Evolutionary conservation across 1,284 basidiomycete species (phyloP).

Genomic region (Hemileia vastatrix): DNA sequence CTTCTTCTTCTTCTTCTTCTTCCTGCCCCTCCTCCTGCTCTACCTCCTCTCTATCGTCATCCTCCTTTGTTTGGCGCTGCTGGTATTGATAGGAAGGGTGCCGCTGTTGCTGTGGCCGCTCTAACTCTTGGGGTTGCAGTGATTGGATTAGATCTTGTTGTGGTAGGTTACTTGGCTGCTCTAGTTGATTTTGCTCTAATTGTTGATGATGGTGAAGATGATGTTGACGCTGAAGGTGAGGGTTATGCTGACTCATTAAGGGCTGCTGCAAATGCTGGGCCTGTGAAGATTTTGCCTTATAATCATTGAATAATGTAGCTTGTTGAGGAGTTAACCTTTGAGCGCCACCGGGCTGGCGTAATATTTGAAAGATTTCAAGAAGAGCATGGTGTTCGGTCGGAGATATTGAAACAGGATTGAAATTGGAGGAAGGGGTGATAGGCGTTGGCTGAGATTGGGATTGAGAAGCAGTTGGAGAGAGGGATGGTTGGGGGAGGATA

Average conservation of each 20-base stretch:
- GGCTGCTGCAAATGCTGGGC: constrained; percentile 37
- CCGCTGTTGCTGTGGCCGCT: constrained; percentile 45
- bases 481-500: too few species aligned
- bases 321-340: constrained; percentile 29
- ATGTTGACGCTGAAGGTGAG: not conserved
- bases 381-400: not conserved
- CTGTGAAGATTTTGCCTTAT: constrained; percentile 26
- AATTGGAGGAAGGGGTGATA: too few species aligned
- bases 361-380: constrained; percentile 31
- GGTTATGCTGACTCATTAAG: not conserved
- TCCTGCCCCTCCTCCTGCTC: constrained; percentile 48
- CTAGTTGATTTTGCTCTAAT: constrained; percentile 33
- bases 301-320: constrained; percentile 25
- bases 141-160: constrained; percentile 36
- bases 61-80: constrained; percentile 26
- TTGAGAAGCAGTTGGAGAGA: too few species aligned
- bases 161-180: constrained; percentile 35
- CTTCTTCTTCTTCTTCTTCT: constrained; percentile 47
- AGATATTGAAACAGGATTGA: too few species aligned
- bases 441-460: too few species aligned
- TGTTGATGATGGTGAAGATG: constrained; percentile 28
- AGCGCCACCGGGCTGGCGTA: constrained; percentile 30
- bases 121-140: constrained; percentile 49
- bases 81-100: constrained; percentile 42
- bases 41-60: constrained; percentile 61